phyloP scores from a whole-genome alignment of 2,329 filamentous ascomycete species.

The Albophoma yamanashiensis region DNA sequence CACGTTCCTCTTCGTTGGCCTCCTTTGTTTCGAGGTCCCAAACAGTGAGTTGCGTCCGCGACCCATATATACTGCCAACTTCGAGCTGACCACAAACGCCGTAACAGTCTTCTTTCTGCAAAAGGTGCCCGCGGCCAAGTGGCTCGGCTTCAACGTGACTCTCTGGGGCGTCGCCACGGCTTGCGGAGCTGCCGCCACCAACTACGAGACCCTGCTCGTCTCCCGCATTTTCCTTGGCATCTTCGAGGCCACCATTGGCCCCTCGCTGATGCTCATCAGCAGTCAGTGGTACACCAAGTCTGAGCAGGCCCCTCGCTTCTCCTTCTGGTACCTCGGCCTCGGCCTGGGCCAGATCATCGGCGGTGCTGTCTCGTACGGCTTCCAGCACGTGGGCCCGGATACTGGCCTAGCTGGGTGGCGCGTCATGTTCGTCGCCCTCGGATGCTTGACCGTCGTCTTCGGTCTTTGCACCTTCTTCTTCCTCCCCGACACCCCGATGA shows the following conservation, averaged over 20 bases:
- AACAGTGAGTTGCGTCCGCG: constrained; percentile 31
- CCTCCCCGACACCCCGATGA: constrained; percentile 33
- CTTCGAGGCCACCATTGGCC: constrained; percentile 50
- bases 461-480: constrained; percentile 20
- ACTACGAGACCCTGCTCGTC: constrained; percentile 41
- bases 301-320: constrained; percentile 48
- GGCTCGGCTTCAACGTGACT: constrained; percentile 46
- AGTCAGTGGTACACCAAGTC: constrained; percentile 52
- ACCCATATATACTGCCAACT: not conserved
- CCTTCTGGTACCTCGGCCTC: constrained; percentile 50
- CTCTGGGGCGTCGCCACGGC: constrained; percentile 48
- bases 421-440: constrained; percentile 61
- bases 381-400: constrained; percentile 41
- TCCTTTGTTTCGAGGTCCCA: constrained; percentile 47
- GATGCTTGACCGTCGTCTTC: constrained; percentile 29
- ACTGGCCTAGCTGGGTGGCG: constrained; percentile 53
- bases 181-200: constrained; percentile 39
- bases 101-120: constrained; percentile 45
- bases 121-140: constrained; percentile 48
- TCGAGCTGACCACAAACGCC: not conserved
- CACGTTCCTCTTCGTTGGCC: constrained; percentile 52
- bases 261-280: constrained; percentile 49
- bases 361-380: constrained; percentile 51
- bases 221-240: constrained; percentile 48
- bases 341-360: constrained; percentile 52